A percentile compares a stretch with the other conserved stretches of the same genome.
Conservation (phyloP, 2,329 filamentous ascomycete species). For the Nothomitra cinnamomea region DNA sequence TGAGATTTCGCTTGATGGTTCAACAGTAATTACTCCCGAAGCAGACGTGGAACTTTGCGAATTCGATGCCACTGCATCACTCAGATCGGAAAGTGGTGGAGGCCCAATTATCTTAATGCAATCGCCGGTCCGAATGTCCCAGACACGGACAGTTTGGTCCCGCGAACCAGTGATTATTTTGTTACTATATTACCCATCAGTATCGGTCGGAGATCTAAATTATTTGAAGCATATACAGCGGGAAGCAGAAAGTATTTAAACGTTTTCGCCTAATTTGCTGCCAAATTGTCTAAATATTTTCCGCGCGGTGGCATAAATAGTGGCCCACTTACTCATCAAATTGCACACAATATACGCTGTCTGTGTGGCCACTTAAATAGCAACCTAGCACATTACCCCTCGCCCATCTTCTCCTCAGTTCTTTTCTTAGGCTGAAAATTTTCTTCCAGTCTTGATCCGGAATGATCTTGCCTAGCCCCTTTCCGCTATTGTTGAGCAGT, state of each 20-base stretch:
- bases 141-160: constrained; percentile 87
- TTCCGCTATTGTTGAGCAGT: constrained; percentile 30
- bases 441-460: constrained; percentile 68
- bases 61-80: constrained; percentile 28
- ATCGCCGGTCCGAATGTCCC: constrained; percentile 80
- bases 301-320: no score
- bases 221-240: no score
- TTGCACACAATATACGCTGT: constrained; percentile 95
- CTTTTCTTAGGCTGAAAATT: constrained; percentile 61
- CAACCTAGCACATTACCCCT: constrained; percentile 61
- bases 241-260: no score
- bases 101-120: constrained; percentile 70
- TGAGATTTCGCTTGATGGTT: constrained; percentile 15
- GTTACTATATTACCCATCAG: constrained; percentile 32
- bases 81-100: constrained; percentile 24
- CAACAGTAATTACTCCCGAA: constrained; percentile 8
- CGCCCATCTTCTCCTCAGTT: constrained; percentile 66
- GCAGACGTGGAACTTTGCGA: background rate
- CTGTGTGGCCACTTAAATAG: constrained; percentile 82
- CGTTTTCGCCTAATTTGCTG: no score
- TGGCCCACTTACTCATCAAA: constrained; percentile 92
- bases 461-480: constrained; percentile 33
- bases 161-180: constrained; percentile 96
- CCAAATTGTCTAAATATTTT: no score
- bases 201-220: background rate